phyloP scores from a whole-genome alignment of 805 yeast genomes.

The Candida orba region DNA sequence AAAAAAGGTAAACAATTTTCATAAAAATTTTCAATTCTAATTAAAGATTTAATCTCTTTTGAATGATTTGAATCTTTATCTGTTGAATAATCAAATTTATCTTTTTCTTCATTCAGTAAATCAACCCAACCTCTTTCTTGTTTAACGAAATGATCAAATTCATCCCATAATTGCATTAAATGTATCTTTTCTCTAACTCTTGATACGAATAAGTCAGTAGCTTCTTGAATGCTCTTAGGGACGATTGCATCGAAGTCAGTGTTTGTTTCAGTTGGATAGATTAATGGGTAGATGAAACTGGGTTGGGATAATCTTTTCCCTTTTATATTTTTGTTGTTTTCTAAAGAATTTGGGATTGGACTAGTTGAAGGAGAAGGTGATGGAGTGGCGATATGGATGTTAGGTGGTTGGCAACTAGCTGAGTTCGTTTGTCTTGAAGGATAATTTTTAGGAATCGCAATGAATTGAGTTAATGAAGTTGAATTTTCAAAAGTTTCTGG shows the following conservation, averaged over 20 bases:
- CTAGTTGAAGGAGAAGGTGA: constrained; percentile 74
- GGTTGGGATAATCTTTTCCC: constrained; percentile 52
- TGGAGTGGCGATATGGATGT: constrained; percentile 76
- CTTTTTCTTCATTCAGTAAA: constrained; percentile 6
- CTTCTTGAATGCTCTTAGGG: constrained; percentile 77
- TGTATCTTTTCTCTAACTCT: constrained; percentile 61
- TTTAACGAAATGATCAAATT: constrained; percentile 60
- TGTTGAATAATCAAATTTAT: constrained; percentile 27
- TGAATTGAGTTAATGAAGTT: constrained; percentile 50
- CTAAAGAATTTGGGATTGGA: constrained; percentile 27
- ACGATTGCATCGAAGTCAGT: constrained; percentile 26
- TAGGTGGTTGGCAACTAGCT: constrained; percentile 40
- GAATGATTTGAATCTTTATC: constrained; percentile 15
- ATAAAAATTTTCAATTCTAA: constrained; percentile 58
- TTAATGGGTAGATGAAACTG: constrained; percentile 58
- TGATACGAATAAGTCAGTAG: constrained; percentile 56
- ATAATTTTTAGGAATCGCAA: constrained; percentile 51
- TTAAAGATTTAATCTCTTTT: constrained; percentile 35
- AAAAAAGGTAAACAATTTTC: constrained; percentile 42
- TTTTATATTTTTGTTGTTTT: constrained; percentile 24
- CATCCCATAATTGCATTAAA: constrained; percentile 65
- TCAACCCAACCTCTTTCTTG: constrained; percentile 61
- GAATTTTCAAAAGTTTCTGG: constrained; percentile 42
- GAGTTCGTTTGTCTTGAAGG: constrained; percentile 33
- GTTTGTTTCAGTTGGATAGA: constrained; percentile 42